Evolutionary conservation across 2,329 filamentous ascomycete genomes (phyloP), one percentile per base, ranked within the genome.

Genomic region (Penicillium nordicum): DNA sequence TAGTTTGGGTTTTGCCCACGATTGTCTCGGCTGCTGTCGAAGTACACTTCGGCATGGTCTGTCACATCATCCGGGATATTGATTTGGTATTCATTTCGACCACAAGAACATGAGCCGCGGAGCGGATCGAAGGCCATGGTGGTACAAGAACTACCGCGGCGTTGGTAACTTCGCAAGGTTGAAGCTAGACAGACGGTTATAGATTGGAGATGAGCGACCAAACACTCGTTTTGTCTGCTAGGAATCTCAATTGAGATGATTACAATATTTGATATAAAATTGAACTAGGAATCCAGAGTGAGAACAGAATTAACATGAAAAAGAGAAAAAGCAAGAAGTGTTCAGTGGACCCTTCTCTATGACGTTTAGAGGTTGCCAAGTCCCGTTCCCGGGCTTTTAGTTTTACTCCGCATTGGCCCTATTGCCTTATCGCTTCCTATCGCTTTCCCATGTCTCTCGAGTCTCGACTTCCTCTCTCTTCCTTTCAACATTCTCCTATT

Each of bases 81-180:
- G 63, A 96, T 85, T 56, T 86, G 80, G 76, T 96, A 96, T 69
- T 87, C 82, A 69, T 94, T 96, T 59, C 92, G 85, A 55, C 92
- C 91, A 73, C 92, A 97, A 51, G 88, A 86, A 78, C 92, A 96
- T 62, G 86, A 84, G 67, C 92, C 92, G 62, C 83, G 85, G 55
- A 96, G 81, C 38, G 81, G 81, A 58, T 82, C 71, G 40, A 69
- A 61, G 52, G 71, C 42, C 64, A 66, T 66, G 41, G 50, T 63
- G 45, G 56, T 43, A 57, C 37, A 58, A 61, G 36, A 47, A 47
- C 44, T 52, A 45, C 50, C 45, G 40, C n/a, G 53, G 44, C 50
- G 50, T 42, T 50, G 29, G 49, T 41, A 38, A 47, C 27, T 46
- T 25, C 12, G 29, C 14, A 34, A 46, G 12, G 43, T 16, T 42